Base-by-base conservation (phyloP, 768 basidiomycete species). In the Amanita polypyramis region DNA sequence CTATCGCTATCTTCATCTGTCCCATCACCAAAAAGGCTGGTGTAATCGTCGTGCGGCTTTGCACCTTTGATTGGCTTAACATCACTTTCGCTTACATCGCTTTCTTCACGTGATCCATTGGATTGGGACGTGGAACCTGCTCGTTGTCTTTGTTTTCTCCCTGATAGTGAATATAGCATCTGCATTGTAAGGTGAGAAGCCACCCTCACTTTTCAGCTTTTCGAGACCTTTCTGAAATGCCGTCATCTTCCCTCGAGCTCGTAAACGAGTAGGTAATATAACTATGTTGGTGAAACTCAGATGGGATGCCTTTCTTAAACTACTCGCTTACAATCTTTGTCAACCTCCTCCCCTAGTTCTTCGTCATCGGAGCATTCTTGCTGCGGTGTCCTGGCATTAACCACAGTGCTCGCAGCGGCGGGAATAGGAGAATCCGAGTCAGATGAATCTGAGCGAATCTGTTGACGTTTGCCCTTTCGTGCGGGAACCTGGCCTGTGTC, bases 141-240 rank as follows among this genome's bases (percentile, higher is more conserved):
- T 19, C 35, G 29, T 29, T 51, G 52, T 47, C 44, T 45, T 36
- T 57, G 49, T 17, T 56, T 55, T 45, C 57, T 60, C 11, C 54
- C 46, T 52, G 56, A 54, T 19, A 50, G 50, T 36, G 12, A 23
- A 39, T n/a, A 14, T 41, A 33, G 11, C 33, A 41, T 30, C n/a
- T 9, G 32, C 6, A 2, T 11, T 10, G 15, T 15, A 27, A 20
- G 14, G 19, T 34, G 9, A 14, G 21, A 47, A 23, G 23, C 27
- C 21, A 29, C 15, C 44, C 9, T 61, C 73, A 90, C 86, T 69
- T 64, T 77, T 85, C 44, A 88, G 55, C 52, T 70, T 79, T 52
- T 84, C 80, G 11, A 89, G 60, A 51, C 75, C 82, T 58, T 69
- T 72, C 53, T 80, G 82, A 58, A 77, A 89, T 4, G 62, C 52